Evolutionary conservation across 2,329 filamentous ascomycete species (phyloP), one percentile per base, ranked within the genome.

Genomic region (Stromatinia cepivora): DNA sequence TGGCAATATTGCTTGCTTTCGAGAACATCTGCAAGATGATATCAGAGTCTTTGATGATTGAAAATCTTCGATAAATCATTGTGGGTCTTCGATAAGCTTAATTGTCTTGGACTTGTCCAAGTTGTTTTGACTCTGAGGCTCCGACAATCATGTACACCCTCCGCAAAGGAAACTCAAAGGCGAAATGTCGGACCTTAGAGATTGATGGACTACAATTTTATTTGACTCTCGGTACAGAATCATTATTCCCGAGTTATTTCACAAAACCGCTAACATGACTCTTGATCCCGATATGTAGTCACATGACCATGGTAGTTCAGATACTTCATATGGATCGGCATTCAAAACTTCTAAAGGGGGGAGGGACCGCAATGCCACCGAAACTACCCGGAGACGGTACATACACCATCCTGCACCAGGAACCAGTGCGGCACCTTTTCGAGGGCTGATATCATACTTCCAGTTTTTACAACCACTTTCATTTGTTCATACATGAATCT

Each of bases 61-160:
- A 64, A 62, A 69, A 36, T 63, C 36, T 54, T 20, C 48, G 39
- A 62, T 42, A 36, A 54, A 50, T 53, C 25, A 39, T 20, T 64
- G 58, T 69, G 66, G 66, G 46, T 20, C 66, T 64, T 56, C 58
- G 58, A 69, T 64, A 69, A 69, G 58, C 66, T 64, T 64, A 56
- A 63, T 56, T 36, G 8, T 25, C 52, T 52, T 46, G 48, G 20
- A 17, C 13, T n/a, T 22, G 54, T 34, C 25, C 36, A 39, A 64
- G 15, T 45, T 25, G 34, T 17, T 54, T 28, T 36, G 34, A 36
- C 28, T 63, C 22, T 53, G 34, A 52, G 46, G 58, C 42, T 61
- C 42, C 25, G n/a, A 39, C 28, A 34, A n/a, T 28, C 22, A 46
- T 62, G 28, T 50, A 25, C 20, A 48, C 48, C 20, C 3, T 31